Percentiles rank a stretch among this genome's conserved stretches.
These are phyloP conservation scores for Acanthamoeba royreba DNA, from an alignment of 208 protist species.

Conservation along the genomic window DNA sequence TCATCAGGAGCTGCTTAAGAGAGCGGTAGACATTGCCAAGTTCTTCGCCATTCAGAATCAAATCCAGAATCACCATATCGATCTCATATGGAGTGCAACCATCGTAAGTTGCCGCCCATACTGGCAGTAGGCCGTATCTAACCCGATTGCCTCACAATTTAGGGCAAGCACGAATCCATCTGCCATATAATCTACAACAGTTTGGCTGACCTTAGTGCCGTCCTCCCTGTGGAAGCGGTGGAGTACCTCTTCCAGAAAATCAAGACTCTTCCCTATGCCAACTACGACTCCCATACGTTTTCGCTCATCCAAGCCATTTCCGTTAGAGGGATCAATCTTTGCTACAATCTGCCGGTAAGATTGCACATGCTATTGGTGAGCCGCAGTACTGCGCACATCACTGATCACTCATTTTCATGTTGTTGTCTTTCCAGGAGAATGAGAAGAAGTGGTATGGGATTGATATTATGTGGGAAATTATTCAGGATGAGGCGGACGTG, in stretches of 20 bases:
- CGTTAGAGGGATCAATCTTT: neutral
- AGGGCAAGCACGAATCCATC: constrained; percentile 67
- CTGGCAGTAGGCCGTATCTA: too few species aligned
- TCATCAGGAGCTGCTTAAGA: constrained; percentile 62
- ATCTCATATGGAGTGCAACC: constrained; percentile 61
- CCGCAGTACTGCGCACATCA: neutral
- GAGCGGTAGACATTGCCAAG: constrained; percentile 60
- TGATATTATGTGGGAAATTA: constrained; percentile 60
- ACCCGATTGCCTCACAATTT: neutral
- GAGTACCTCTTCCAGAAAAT: constrained; percentile 68
- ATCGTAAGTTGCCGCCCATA: neutral
- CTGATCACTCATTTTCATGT: neutral
- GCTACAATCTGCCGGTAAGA: neutral
- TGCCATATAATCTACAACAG: constrained; percentile 60
- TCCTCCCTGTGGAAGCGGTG: neutral
- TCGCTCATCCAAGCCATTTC: constrained; percentile 47
- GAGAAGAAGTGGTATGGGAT: constrained; percentile 53
- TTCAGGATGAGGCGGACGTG: constrained; percentile 47
- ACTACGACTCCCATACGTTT: constrained; percentile 52
- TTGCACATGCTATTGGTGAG: neutral
- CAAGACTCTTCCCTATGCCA: constrained; percentile 42
- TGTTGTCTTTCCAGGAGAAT: neutral
- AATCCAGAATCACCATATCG: constrained; percentile 58
- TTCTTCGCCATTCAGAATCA: constrained; percentile 53
- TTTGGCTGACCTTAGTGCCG: constrained; percentile 16